Base-by-base conservation (phyloP, 2,329 filamentous ascomycete species). In the Malbranchea cinnamomea region DNA sequence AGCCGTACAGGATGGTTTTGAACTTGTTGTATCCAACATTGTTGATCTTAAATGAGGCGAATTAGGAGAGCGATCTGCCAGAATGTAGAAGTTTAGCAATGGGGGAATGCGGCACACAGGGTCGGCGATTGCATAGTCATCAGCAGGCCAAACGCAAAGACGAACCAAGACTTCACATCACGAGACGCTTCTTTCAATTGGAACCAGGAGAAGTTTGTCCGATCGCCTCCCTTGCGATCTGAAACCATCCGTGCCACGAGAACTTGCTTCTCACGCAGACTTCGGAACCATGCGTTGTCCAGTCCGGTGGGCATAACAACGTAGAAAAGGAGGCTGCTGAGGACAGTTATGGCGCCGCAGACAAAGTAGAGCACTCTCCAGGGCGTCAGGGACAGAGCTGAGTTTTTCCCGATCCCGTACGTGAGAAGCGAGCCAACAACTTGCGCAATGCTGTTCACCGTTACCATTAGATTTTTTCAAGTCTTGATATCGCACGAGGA, bases 341-440 rank as follows among this genome's bases (percentile, higher is more conserved):
- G 44, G 2, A 50, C 39, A 0, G 65, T 68, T 5, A 65, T 35
- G 0, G 53, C 57, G n/a, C 65, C 64, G 33, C 59, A 65, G 8
- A 68, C 49, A 17, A 67, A 44, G 40, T 67, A 68, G 21, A 68
- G 42, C 0, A 52, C 44, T 19, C 62, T 47, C 64, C 65, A 68
- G 1, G 60, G 54, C 0, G 49, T 50, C 3, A 68, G 43, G 0
- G 48, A 30, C 2, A 59, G 40, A 2, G 42, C 40, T 0, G 36
- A 41, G 31, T 60, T 56, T 35, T 56, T 56, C 22, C 60, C 63
- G 30, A 68, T 62, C 20, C 62, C 60, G 38, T 65, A 66, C 59
- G 63, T 65, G n/a, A 65, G 48, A 4, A 64, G 36, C 16, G 48
- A 54, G 6, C 62, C 60, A 21, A 61, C 37, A 17, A 64, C 49